Evolutionary conservation across 768 basidiomycete genomes (phyloP).

Genomic region (Multifurca ochricompacta): DNA sequence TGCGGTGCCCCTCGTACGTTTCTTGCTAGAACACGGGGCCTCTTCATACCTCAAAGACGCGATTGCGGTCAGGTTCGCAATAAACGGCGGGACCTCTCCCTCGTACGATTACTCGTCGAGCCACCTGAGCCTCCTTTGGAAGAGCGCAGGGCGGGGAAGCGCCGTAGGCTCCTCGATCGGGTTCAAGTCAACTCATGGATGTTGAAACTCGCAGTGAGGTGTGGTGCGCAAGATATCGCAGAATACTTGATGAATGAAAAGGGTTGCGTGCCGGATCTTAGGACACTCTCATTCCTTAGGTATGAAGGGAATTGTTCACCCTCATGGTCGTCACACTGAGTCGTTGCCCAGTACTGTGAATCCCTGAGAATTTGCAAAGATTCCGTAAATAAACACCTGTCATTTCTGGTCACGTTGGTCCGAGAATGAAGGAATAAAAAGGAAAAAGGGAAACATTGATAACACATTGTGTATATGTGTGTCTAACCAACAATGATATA

Average conservation of each 20-base stretch:
- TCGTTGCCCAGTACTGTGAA: neutral
- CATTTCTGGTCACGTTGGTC: neutral
- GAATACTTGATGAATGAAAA: constrained; percentile 65
- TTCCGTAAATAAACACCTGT: neutral
- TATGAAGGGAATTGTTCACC: neutral
- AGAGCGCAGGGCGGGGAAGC: constrained; percentile 31
- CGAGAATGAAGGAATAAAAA: neutral
- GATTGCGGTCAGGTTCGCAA: constrained; percentile 69
- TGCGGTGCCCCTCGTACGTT: constrained; percentile 55
- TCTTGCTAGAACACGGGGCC: constrained; percentile 66
- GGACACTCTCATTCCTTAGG: constrained; percentile 36
- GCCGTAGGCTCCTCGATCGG: constrained; percentile 52
- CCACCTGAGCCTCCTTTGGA: constrained; percentile 21
- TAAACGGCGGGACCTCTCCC: constrained; percentile 56
- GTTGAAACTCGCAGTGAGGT: constrained; percentile 58
- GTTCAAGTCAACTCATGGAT: constrained; percentile 46
- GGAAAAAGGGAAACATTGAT: neutral
- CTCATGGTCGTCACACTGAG: neutral
- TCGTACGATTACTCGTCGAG: constrained; percentile 76
- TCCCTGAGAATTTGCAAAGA: neutral
- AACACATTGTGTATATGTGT: constrained; percentile 10
- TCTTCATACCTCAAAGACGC: constrained; percentile 54
- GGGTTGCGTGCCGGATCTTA: constrained; percentile 65
- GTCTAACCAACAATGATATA: constrained; percentile 19
- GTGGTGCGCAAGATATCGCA: constrained; percentile 59